A percentile compares a stretch with the other conserved stretches of the same genome.
Evolutionary conservation across 441 rosid genomes (phyloP).

Genomic region (Pelargonium cotyledonis): DNA sequence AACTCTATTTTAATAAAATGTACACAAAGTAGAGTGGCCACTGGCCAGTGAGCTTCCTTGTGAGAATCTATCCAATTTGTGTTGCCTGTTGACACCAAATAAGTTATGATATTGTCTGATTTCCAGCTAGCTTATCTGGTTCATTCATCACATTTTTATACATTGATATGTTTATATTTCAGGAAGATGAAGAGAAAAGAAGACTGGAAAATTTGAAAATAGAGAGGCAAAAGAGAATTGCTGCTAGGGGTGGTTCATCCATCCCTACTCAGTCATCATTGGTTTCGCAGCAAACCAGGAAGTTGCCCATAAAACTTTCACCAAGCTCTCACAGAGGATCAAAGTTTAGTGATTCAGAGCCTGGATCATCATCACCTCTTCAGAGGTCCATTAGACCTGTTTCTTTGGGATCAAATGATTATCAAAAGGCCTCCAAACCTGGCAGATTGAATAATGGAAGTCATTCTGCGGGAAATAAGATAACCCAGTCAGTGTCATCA

Average conservation of each 20-base stretch:
- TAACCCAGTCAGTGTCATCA: slow-evolving; percentile 61
- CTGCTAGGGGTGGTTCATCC: slow-evolving; percentile 54
- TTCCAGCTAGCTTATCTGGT: slow-evolving; percentile 7
- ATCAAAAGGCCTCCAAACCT: slow-evolving; percentile 44
- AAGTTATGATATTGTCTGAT: slow-evolving; percentile 1
- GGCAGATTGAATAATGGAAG: slow-evolving; percentile 46
- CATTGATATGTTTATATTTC: slow-evolving; percentile 16
- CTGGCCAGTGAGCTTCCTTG: background rate
- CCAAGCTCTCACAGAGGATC: slow-evolving; percentile 62
- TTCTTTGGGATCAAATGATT: slow-evolving; percentile 45
- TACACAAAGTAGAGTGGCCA: background rate
- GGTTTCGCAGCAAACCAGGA: slow-evolving; percentile 43
- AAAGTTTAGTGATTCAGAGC: slow-evolving; percentile 78
- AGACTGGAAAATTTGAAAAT: slow-evolving; percentile 79
- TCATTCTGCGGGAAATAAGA: slow-evolving; percentile 49
- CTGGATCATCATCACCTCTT: slow-evolving; percentile 67
- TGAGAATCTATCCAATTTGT: slow-evolving; percentile 9
- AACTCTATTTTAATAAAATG: background rate
- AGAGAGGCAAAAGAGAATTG: slow-evolving; percentile 91
- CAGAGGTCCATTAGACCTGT: slow-evolving; percentile 49
- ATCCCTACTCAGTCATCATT: slow-evolving; percentile 39
- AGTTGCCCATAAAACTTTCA: slow-evolving; percentile 56
- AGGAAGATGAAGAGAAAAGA: slow-evolving; percentile 79
- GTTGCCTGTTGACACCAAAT: background rate
- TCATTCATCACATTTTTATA: slow-evolving; percentile 6